Base-by-base conservation (phyloP, 441 rosid genomes). In the Daphne laureola region DNA sequence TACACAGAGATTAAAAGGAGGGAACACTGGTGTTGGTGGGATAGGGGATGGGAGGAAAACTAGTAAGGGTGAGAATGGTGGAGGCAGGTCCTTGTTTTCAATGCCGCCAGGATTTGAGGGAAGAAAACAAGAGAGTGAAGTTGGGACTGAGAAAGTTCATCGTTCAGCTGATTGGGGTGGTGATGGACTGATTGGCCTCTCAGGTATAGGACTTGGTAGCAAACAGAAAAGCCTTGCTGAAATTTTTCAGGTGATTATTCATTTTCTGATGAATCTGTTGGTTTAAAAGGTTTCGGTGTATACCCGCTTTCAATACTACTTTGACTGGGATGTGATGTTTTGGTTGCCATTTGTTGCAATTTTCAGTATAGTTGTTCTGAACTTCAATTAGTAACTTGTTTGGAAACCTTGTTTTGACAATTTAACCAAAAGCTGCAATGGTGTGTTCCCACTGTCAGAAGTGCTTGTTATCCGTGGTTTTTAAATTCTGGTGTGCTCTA, bases 21-120 rank as follows among this genome's bases (percentile, higher is more conserved):
- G 79, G 36, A 67, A 73, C 53, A 67, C 83, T 0, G 69, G 48
- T 14, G 49, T 85, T 35, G 95, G 88, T n/a, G 95, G 87, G 59
- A 72, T 87, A 61, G 98, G 95, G 53, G 99, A 93, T 78, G 75
- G 77, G 65, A 69, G 93, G 62, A 90, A 76, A 63, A 82, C 70
- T 36, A 79, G 65, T 65, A 73, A 73, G 61, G 76, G 61, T 61
- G 81, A 73, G 51, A 72, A 74, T 27, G 69, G 70, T 21, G 57
- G 68, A 5, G 54, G 50, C 43, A 74, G 78, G 64, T 77, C 95
- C 31, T 69, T 89, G 72, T 82, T 80, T 70, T 67, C 91, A 3
- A 76, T 71, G 87, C 96, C 90, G 4, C 96, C 97, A 2, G 99
- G 97, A 49, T 87, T 90, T 74, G 85, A 82, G 54, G 72, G 81